Percentiles rank a stretch among this genome's conserved stretches.
Conservation (phyloP, 2,329 filamentous ascomycete species). For the Penicillium sp. region DNA sequence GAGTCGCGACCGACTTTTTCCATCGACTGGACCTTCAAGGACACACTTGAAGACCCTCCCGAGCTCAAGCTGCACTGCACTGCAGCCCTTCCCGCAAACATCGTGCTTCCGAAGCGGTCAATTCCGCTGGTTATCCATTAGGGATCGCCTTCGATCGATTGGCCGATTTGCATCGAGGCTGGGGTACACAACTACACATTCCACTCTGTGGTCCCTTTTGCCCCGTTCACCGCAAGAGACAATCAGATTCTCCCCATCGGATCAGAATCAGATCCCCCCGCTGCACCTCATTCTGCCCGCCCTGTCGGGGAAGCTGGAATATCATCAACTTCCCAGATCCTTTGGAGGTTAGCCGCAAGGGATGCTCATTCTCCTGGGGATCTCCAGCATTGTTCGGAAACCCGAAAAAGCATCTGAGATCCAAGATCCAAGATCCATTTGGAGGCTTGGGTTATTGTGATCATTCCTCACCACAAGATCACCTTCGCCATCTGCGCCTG, state of each 20-base stretch:
- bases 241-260: slow-evolving; percentile 13
- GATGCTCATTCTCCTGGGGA: slow-evolving; percentile 1
- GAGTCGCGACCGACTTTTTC: neutral
- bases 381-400: slow-evolving; percentile 1
- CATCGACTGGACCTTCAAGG: too few relatives aligned
- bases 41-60: too few relatives aligned
- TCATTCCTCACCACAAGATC: neutral
- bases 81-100: slow-evolving; percentile 8
- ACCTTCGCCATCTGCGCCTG: neutral
- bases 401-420: neutral
- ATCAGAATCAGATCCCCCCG: slow-evolving; percentile 3
- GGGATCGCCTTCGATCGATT: neutral
- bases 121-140: neutral
- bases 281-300: slow-evolving; percentile 9
- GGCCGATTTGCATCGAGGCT: neutral
- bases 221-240: slow-evolving; percentile 10
- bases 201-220: neutral
- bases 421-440: neutral
- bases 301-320: slow-evolving; percentile 5
- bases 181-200: neutral
- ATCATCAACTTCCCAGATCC: neutral
- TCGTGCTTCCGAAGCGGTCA: slow-evolving; percentile 11
- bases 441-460: neutral
- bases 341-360: slow-evolving; percentile 8
- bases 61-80: neutral